These are phyloP conservation scores for Nakazawaea wickerhamii DNA, from an alignment of 805 yeast species.

Conservation along the genomic window DNA sequence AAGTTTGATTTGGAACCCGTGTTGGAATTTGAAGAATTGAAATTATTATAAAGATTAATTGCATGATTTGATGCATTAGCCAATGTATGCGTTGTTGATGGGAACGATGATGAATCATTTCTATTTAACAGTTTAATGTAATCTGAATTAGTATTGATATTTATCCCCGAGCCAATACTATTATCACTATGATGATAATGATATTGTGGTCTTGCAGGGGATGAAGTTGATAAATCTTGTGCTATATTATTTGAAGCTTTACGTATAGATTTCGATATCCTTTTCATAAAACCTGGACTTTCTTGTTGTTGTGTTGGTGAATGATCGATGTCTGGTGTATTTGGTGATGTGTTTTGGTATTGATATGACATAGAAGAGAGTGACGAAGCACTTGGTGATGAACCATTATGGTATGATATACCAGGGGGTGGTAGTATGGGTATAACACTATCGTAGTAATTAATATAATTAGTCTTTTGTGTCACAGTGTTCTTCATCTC, in stretches of 20 bases:
- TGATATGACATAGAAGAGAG: neutral
- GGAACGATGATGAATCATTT: constrained; percentile 28
- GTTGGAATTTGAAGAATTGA: constrained; percentile 10
- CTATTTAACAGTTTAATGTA: constrained; percentile 24
- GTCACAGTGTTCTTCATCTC: neutral
- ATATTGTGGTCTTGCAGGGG: constrained; percentile 5
- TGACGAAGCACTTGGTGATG: constrained; percentile 9
- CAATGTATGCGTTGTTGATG: constrained; percentile 21
- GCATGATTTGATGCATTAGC: constrained; percentile 24
- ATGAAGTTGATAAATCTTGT: neutral
- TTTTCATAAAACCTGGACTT: constrained; percentile 1
- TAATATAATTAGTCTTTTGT: constrained; percentile 20
- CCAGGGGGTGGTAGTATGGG: constrained; percentile 24
- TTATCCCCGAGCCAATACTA: neutral
- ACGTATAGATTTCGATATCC: neutral
- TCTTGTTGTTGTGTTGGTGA: constrained; percentile 1
- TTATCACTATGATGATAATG: neutral
- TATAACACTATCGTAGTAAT: constrained; percentile 27
- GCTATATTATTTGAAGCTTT: neutral
- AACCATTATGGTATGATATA: constrained; percentile 5
- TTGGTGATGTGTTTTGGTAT: constrained; percentile 10
- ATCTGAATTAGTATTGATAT: constrained; percentile 13
- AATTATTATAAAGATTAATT: constrained; percentile 23
- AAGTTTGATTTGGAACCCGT: constrained; percentile 19
- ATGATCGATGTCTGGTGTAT: neutral